phyloP scores from a whole-genome alignment of 2,329 filamentous ascomycete genomes.

The Blastomyces parvus region DNA sequence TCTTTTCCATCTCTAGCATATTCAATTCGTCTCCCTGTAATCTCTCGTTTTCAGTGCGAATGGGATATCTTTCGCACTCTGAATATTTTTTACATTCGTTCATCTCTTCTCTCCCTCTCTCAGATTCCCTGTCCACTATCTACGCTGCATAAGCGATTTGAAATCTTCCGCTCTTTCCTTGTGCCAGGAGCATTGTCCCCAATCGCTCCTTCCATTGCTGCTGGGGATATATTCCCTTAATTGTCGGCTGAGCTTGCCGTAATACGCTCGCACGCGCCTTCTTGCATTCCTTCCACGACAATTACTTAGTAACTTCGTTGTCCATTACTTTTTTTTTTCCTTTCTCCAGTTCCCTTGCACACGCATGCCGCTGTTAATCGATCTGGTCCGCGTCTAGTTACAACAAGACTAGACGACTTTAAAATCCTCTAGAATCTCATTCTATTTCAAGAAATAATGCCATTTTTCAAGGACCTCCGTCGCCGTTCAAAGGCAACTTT shows the following conservation, averaged over 20 bases:
- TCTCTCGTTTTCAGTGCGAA: background rate
- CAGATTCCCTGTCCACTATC: background rate
- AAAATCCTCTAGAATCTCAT: background rate
- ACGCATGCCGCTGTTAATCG: too few species aligned
- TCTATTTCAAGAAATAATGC: slow-evolving; percentile 29
- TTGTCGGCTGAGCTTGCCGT: background rate
- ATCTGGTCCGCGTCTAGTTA: background rate
- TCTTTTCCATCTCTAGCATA: background rate
- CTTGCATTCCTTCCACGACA: background rate
- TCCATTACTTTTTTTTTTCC: background rate
- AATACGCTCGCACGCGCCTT: background rate
- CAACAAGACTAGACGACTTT: background rate
- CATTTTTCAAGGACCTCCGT: slow-evolving; percentile 67
- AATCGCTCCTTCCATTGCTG: background rate
- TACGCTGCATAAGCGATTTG: background rate
- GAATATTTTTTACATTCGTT: background rate
- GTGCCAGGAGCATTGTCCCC: background rate
- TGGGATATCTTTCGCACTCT: background rate
- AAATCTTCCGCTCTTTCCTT: background rate
- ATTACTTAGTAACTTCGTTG: background rate
- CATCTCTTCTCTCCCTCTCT: background rate
- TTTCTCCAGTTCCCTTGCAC: background rate
- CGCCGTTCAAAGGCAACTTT: slow-evolving; percentile 68
- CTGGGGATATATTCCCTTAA: background rate
- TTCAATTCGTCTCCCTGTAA: background rate